Evolutionary conservation across 371 early-diverging fungal species (phyloP), one percentile per base, ranked within the genome.

Genomic region (Circinella minor): DNA sequence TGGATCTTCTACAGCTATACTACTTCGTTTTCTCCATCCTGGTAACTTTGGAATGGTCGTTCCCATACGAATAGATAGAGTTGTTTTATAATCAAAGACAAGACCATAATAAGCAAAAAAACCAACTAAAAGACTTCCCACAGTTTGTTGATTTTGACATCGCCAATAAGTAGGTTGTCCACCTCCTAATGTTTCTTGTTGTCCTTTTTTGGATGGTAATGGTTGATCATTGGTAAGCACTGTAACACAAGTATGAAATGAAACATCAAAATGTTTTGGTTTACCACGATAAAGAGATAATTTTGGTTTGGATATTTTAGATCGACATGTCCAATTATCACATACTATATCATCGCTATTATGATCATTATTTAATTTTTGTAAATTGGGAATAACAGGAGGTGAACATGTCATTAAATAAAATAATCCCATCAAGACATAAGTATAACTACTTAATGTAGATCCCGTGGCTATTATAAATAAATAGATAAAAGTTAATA

Each of bases 371-470:
- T 51, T 15, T 3, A 67, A 43, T 4, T 34, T 8, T 43, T 74
- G 74, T 13, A 74, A 49, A 36, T 65, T 68, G n/a, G 73, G 73
- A 20, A 72, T 65, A 4, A 72, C 69, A 3, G 70, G 68, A 36
- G 62, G 63, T 60, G 61, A 14, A 49, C 63, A 49, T 17, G 20
- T 57, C 55, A 74, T 70, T 34, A 74, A 54, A 37, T 67, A 74
- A 36, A 65, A 65, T 9, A 74, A 62, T 14, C 65, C 66, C 67
- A 74, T 63, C 34, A 74, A 18, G 54, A 61, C 54, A 64, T 74
- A 74, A 4, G 70, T 48, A 60, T 70, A 74, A 43, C 74, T 74
- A 27, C 70, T 74, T 11, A 74, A 43, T 1, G 70, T 65, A 6
- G 67, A 70, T 4, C 27, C n/a, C 4, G 65, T 34, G 14, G 74